Percentiles rank a stretch among this genome's conserved stretches.
Conservation (phyloP, 306 rosid species). For the Pterocarpus santalinus region DNA sequence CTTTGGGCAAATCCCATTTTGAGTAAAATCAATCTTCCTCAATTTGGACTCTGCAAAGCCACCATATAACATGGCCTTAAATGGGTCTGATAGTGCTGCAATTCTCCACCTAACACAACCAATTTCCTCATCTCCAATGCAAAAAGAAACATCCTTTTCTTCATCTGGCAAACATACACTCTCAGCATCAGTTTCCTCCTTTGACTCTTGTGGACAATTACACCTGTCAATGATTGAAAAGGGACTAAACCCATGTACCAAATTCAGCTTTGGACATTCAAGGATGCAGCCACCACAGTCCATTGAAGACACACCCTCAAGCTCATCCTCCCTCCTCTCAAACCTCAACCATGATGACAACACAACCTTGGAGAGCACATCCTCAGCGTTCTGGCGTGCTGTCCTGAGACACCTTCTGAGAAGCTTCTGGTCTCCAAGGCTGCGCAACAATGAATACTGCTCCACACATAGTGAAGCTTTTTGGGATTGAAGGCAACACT, state of each 20-base stretch:
- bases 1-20: slow-evolving; percentile 61
- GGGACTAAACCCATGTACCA: slow-evolving; percentile 58
- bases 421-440: slow-evolving; percentile 69
- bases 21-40: slow-evolving; percentile 64
- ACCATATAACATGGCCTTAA: slow-evolving; percentile 74
- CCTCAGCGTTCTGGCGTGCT: slow-evolving; percentile 68
- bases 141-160: slow-evolving; percentile 65
- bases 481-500: slow-evolving; percentile 55
- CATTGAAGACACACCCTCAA: slow-evolving; percentile 60
- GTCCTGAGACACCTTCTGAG: slow-evolving; percentile 68
- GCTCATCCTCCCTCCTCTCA: slow-evolving; percentile 86
- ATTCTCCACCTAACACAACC: slow-evolving; percentile 64
- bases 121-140: slow-evolving; percentile 63
- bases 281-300: slow-evolving; percentile 64
- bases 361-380: slow-evolving; percentile 70
- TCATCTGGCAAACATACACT: slow-evolving; percentile 48
- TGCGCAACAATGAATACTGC: slow-evolving; percentile 64
- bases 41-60: slow-evolving; percentile 65
- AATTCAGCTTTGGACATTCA: slow-evolving; percentile 73
- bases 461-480: slow-evolving; percentile 60
- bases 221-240: slow-evolving; percentile 56
- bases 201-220: slow-evolving; percentile 51
- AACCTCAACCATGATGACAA: slow-evolving; percentile 77
- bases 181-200: slow-evolving; percentile 41
- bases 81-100: slow-evolving; percentile 67